Evolutionary conservation across 2,329 filamentous ascomycete species (phyloP).

Genomic region (Paraphoma chrysanthemicola): DNA sequence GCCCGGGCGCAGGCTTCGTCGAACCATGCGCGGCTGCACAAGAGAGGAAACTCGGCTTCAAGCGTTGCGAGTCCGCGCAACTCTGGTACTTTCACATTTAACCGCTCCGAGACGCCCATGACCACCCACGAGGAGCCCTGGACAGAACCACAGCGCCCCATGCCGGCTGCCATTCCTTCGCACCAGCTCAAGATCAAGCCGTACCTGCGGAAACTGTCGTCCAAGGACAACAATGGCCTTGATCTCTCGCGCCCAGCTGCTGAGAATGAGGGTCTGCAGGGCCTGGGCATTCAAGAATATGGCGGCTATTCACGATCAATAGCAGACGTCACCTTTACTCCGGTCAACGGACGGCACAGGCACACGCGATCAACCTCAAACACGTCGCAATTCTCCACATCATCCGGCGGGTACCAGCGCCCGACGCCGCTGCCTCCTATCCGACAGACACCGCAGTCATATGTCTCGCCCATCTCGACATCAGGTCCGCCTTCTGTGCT

Average conservation of each 20-base stretch:
- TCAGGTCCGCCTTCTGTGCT: slow-evolving; percentile 59
- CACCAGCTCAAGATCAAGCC: slow-evolving; percentile 60
- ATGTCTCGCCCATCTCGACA: slow-evolving; percentile 59
- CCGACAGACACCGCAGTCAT: slow-evolving; percentile 62
- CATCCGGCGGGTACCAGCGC: slow-evolving; percentile 56
- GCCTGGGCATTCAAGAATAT: slow-evolving; percentile 62
- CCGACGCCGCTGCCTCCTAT: slow-evolving; percentile 62
- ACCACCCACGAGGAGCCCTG: slow-evolving; percentile 45
- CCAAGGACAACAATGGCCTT: slow-evolving; percentile 54
- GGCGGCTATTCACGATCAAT: slow-evolving; percentile 47
- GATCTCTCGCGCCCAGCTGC: slow-evolving; percentile 63
- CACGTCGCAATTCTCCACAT: slow-evolving; percentile 61
- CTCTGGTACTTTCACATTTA: slow-evolving; percentile 37
- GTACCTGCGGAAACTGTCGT: slow-evolving; percentile 61
- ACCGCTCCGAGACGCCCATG: slow-evolving; percentile 42
- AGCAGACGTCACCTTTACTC: slow-evolving; percentile 53
- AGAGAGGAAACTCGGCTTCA: slow-evolving; percentile 49
- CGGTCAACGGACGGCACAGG: slow-evolving; percentile 48
- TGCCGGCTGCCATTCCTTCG: slow-evolving; percentile 28
- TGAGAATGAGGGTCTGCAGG: slow-evolving; percentile 60
- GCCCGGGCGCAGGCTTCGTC: slow-evolving; percentile 27
- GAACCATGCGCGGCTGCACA: slow-evolving; percentile 49
- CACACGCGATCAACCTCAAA: slow-evolving; percentile 63
- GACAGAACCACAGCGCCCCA: slow-evolving; percentile 33
- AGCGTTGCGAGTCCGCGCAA: slow-evolving; percentile 44